Evolutionary conservation across 2,329 filamentous ascomycete genomes (phyloP).

Genomic region (Xylaria sp.): DNA sequence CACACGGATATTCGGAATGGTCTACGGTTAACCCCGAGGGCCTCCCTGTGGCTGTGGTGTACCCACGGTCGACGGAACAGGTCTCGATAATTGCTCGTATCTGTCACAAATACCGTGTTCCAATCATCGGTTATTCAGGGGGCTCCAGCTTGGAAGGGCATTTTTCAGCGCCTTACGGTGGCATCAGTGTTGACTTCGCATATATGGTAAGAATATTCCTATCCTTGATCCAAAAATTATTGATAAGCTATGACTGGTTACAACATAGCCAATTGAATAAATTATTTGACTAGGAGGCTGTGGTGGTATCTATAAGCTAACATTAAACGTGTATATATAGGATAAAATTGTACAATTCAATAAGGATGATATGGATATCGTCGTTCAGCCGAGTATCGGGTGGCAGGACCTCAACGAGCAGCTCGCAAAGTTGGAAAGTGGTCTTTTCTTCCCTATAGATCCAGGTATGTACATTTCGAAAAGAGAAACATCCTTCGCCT

Average conservation of each 20-base stretch:
- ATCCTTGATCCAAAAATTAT: background rate
- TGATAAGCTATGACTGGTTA: background rate
- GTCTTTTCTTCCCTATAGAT: conserved; percentile 91
- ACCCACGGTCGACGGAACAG: conserved; percentile 69
- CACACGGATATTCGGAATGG: conserved; percentile 76
- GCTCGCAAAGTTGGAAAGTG: conserved; percentile 73
- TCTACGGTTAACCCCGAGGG: conserved; percentile 69
- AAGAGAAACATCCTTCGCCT: background rate
- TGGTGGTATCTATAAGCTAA: conserved; percentile 14
- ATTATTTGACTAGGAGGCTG: background rate
- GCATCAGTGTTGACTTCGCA: conserved; percentile 89
- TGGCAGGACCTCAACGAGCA: conserved; percentile 89
- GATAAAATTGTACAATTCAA: conserved; percentile 82
- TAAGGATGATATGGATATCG: conserved; percentile 89
- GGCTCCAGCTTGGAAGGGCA: conserved; percentile 90
- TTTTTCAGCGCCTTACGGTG: conserved; percentile 86
- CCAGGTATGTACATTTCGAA: conserved; percentile 63
- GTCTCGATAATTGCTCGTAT: conserved; percentile 71
- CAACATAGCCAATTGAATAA: background rate
- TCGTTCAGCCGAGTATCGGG: conserved; percentile 90
- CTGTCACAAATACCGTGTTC: conserved; percentile 82
- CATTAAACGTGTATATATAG: conserved; percentile 11
- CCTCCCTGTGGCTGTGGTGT: conserved; percentile 72
- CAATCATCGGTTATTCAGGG: conserved; percentile 87
- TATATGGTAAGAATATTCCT: conserved; percentile 67